Evolutionary conservation across 2,329 filamentous ascomycete species (phyloP).

Genomic region (Penicillium sp.): DNA sequence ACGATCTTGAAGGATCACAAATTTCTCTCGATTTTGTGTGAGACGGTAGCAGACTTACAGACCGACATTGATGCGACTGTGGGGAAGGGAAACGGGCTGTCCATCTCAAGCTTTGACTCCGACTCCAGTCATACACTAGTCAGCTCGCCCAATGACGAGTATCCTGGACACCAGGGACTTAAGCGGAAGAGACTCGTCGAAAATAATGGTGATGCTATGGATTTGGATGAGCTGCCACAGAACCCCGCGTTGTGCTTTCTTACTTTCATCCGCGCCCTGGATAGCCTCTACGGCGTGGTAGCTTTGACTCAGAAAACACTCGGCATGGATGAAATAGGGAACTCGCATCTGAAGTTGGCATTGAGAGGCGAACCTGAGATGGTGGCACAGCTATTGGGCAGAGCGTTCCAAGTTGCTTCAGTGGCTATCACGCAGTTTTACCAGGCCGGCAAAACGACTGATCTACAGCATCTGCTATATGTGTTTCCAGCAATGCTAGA

Average conservation of each 20-base stretch:
- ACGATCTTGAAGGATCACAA: slow-evolving; percentile 64
- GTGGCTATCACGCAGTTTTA: slow-evolving; percentile 28
- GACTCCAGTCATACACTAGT: slow-evolving; percentile 34
- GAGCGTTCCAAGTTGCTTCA: slow-evolving; percentile 31
- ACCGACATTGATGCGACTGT: slow-evolving; percentile 27
- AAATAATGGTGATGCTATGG: slow-evolving; percentile 26
- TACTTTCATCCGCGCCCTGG: slow-evolving; percentile 31
- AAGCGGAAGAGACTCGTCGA: slow-evolving; percentile 37
- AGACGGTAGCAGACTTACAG: slow-evolving; percentile 55
- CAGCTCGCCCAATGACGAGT: too few relatives aligned
- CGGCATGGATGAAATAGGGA: slow-evolving; percentile 28
- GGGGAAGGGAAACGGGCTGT: slow-evolving; percentile 20
- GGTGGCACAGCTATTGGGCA: slow-evolving; percentile 34
- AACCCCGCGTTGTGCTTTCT: slow-evolving; percentile 30
- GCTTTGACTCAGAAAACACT: slow-evolving; percentile 24
- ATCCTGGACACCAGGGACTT: slow-evolving; percentile 24
- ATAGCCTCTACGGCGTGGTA: slow-evolving; percentile 33
- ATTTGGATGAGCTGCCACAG: slow-evolving; percentile 28
- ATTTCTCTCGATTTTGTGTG: slow-evolving; percentile 61
- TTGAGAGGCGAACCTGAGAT: slow-evolving; percentile 34
- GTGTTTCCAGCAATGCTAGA: slow-evolving; percentile 32
- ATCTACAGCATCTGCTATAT: slow-evolving; percentile 33
- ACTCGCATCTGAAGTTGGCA: slow-evolving; percentile 38
- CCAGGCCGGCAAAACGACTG: slow-evolving; percentile 26
- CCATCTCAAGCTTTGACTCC: slow-evolving; percentile 26